Evolutionary conservation across 2,329 filamentous ascomycete species (phyloP), one percentile per base, ranked within the genome.

Genomic region (Ceratocystis albifundus): DNA sequence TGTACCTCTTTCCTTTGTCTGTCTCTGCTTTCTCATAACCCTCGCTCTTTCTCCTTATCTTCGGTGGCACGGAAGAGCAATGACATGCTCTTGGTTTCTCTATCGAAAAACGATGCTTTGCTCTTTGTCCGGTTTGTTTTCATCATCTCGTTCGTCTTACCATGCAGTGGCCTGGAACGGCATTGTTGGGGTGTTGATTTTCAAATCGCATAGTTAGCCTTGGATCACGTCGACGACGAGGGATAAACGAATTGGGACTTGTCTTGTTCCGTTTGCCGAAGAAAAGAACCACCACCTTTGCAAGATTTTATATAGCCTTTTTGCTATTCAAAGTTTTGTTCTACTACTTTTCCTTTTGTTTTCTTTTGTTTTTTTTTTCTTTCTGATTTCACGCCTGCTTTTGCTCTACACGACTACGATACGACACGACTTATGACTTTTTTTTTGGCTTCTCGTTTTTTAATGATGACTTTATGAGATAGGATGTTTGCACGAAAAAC

Each of bases 1-100:
- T 57, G 46, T 61, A 57, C 61, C 61, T 65, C 50, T 65, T 41
- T 53, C 22, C 22, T 28, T 57, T 48, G 57, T 32, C 66, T 57
- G 25, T 32, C 50, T 8, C 36, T 65, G 32, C 46, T 65, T 57
- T 15, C 46, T 57, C 44, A 63, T 28, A 28, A 17, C 20, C 36
- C 41, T 20, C 32, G 46, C 62, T 32, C 41, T 59, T 53, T 48
- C 41, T 65, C 28, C 53, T 57, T 65, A 17, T 46, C 25, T 59
- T 25, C 20, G 25, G 4, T 48, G 17, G 2, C 20, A 48, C 45
- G 45, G 48, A 20, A 53, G 12, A 53, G 20, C 48, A 53, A 25
- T 22, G 10, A 22, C 48, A 12, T 53, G 7, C 15, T 32, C 3
- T 50, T 22, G 46, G 5, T n/a, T n/a, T 22, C 22, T 50, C 46